phyloP scores from a whole-genome alignment of 148 eudicot genomes.

The Vaccinium macrocarpon region DNA sequence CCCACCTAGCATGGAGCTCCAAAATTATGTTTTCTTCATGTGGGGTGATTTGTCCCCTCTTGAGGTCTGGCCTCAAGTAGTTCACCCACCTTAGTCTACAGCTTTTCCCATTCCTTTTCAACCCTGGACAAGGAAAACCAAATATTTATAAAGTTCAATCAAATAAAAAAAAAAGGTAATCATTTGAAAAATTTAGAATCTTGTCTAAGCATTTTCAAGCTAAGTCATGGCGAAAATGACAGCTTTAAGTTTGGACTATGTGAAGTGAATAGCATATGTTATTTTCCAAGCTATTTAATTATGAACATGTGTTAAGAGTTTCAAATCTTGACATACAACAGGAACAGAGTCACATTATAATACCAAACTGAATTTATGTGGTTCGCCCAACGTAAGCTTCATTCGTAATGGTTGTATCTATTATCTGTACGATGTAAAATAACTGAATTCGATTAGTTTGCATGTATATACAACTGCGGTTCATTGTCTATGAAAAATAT shows the following conservation, averaged over 20 bases:
- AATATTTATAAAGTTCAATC: not conserved
- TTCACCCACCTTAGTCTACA: slow-evolving; percentile 69
- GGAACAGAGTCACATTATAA: too few species aligned
- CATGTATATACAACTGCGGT: not conserved
- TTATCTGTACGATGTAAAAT: not conserved
- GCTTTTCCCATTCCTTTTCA: slow-evolving; percentile 60
- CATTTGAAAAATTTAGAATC: not conserved
- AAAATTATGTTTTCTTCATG: slow-evolving; percentile 52
- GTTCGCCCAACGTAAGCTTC: not conserved
- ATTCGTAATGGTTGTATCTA: not conserved
- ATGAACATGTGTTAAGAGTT: not conserved
- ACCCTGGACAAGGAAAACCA: slow-evolving; percentile 25
- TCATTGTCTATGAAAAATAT: not conserved
- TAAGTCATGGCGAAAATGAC: not conserved
- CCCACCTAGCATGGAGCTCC: slow-evolving; percentile 62
- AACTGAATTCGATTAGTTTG: not conserved
- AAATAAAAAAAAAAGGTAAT: not conserved
- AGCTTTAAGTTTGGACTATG: not conserved
- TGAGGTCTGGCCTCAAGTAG: slow-evolving; percentile 60
- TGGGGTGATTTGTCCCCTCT: slow-evolving; percentile 62
- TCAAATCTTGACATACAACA: not conserved
- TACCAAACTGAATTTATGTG: not conserved
- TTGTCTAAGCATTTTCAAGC: not conserved
- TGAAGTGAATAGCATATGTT: not conserved
- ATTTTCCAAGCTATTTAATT: not conserved